Conservation (phyloP, 768 basidiomycete genomes). For the Lactarius sp. region DNA sequence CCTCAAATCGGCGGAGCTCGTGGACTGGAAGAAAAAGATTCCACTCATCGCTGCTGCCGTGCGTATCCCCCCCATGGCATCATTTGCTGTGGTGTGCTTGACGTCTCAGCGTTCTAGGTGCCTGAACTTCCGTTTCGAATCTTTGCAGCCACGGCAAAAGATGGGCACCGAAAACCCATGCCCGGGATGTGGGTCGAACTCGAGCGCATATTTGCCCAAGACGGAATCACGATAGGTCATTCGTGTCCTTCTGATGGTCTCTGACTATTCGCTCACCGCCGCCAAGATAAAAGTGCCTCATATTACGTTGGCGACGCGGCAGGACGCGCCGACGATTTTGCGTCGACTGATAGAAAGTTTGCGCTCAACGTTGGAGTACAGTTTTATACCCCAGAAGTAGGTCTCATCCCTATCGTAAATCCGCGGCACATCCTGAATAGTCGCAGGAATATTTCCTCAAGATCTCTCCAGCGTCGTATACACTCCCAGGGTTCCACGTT, state of each 20-base stretch:
- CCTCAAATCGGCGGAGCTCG: slow-evolving; percentile 43
- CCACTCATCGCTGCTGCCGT: slow-evolving; percentile 60
- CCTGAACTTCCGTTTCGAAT: slow-evolving; percentile 68
- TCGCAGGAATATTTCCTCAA: slow-evolving; percentile 75
- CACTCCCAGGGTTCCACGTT: slow-evolving; percentile 67
- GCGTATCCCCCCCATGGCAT: slow-evolving; percentile 26
- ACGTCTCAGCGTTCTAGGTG: slow-evolving; percentile 41
- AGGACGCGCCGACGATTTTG: slow-evolving; percentile 71
- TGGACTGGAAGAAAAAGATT: slow-evolving; percentile 76
- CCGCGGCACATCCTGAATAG: background rate
- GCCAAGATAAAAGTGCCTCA: slow-evolving; percentile 54
- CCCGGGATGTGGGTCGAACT: slow-evolving; percentile 81
- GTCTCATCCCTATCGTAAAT: slow-evolving; percentile 9
- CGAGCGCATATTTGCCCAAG: slow-evolving; percentile 52
- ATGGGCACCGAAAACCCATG: slow-evolving; percentile 81
- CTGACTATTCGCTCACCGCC: background rate
- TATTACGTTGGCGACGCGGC: slow-evolving; percentile 92
- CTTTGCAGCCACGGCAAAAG: slow-evolving; percentile 70
- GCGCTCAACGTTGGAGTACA: slow-evolving; percentile 68
- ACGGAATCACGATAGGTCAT: slow-evolving; percentile 60
- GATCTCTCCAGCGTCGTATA: slow-evolving; percentile 37
- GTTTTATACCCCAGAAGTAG: slow-evolving; percentile 84
- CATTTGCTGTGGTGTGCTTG: background rate
- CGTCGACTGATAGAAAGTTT: slow-evolving; percentile 81
- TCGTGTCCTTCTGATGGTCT: background rate